Percentiles rank a stretch among this genome's conserved stretches.
Conservation (phyloP, 495 filamentous ascomycete genomes). For the Neurospora sp. region DNA sequence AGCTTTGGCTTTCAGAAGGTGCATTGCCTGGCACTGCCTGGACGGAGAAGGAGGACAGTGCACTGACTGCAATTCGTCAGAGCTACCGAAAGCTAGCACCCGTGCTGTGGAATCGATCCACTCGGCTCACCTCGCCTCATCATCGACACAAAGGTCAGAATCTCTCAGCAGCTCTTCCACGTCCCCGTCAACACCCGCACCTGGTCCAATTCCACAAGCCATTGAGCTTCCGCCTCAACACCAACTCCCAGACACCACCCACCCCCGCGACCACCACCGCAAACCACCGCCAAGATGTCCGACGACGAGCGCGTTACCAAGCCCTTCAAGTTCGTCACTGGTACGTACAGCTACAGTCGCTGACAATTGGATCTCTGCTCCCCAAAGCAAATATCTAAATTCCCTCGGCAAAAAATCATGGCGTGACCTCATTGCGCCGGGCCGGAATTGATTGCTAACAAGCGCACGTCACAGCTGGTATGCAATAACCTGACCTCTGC, state of each 20-base stretch:
- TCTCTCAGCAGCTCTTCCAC: not conserved
- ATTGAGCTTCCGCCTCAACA: constrained; percentile 11
- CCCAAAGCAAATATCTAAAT: constrained; percentile 8
- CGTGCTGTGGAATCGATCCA: not conserved
- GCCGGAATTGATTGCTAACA: constrained; percentile 13
- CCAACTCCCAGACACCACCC: constrained; percentile 7
- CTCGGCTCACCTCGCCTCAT: constrained; percentile 9
- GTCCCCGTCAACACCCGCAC: constrained; percentile 2
- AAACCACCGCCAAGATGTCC: constrained; percentile 52
- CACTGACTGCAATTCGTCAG: not conserved
- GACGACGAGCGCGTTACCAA: constrained; percentile 93
- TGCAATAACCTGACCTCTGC: constrained; percentile 15
- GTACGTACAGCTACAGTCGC: constrained; percentile 42
- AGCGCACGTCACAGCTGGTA: constrained; percentile 32
- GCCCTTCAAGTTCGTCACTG: constrained; percentile 99
- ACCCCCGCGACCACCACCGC: constrained; percentile 7
- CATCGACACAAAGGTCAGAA: constrained; percentile 1
- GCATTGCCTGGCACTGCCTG: not conserved
- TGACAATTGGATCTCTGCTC: not conserved
- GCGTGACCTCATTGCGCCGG: constrained; percentile 18
- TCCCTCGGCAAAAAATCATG: constrained; percentile 26
- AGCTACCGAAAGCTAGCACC: not conserved
- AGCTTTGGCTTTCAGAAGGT: not conserved
- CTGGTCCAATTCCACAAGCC: constrained; percentile 1
- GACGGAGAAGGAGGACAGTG: not conserved